Evolutionary conservation across 208 protist species (phyloP), one percentile per base, ranked within the genome.

Genomic region (Hexamita inflata): DNA sequence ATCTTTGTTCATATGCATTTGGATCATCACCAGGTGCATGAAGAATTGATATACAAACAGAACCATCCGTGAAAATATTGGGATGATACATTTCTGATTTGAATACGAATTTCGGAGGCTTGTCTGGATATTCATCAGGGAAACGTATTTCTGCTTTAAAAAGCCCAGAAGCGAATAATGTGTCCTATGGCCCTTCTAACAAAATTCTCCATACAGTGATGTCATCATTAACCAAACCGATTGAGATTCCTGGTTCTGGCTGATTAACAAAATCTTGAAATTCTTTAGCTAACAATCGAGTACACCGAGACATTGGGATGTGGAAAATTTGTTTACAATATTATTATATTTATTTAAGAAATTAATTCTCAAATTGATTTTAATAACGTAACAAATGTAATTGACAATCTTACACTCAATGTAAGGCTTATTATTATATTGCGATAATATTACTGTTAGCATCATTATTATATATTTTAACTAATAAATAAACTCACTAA

Each of bases 101-200:
- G n/a, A 75, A 75, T 29, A 49, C 32, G 28, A 75, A 40, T 41
- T 75, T 75, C 2, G 70, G 70, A 61, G 70, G 70, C 28, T 75
- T n/a, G n/a, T 75, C 61, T n/a, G 70, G 70, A 61, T 75, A 75
- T 19, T 75, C 35, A 61, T 75, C 70, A n/a, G 70, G 70, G n/a
- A 75, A 75, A 34, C 24, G 9, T 32, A 75, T 28, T 49, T 39
- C 32, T 24, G 70, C 70, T 61, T 35, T 2, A 59, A 75, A 75
- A 24, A 75, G 30, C 62, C 70, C 70, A 24, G 29, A n/a, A 61
- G 66, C 70, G 35, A 70, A 70, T 28, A 45, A 34, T 19, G 64
- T 45, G 42, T 45, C 64, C 11, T 7, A 34, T 19, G 64, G 64
- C 11, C 64, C 64, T 70, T 70, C 4, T n/a, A 70, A 15, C 9